Evolutionary conservation across 345 rosid species (phyloP), one percentile per base, ranked within the genome.

Genomic region (Arabidopsis suecica): DNA sequence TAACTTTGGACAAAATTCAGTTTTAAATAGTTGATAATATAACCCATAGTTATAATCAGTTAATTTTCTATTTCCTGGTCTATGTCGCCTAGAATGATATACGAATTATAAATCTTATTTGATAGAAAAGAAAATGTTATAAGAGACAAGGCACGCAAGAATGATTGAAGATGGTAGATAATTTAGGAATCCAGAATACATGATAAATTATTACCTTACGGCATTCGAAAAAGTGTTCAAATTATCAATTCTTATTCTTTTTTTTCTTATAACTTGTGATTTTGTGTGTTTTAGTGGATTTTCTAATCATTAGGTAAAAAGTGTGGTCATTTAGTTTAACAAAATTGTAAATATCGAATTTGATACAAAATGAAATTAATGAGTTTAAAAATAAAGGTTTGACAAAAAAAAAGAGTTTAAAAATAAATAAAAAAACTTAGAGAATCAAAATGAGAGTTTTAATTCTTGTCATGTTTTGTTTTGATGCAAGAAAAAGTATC

Each of bases 211-310:
- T n/a, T 28, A 9, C 25, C 34, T 23, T 11, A 45, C 71, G 45
- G 47, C 30, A 32, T 32, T n/a, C 32, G 10, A 16, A 47, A 65
- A 30, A 4, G 3, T 11, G 16, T 47, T 59, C 23, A 20, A 47
- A 33, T 23, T 28, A 28, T 28, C 32, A 28, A 28, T 28, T 28
- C 2, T 9, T 40, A 10, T 40, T 40, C 1, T 34, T 23, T 71
- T 2, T n/a, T 5, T 18, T 34, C 5, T 59, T 25, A 10, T 36
- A 47, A 13, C 6, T 6, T 40, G 1, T 40, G 33, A 49, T 28
- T 40, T 40, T 41, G 14, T 30, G 61, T 61, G 28, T 42, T 42
- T 51, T n/a, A 50, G 55, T 22, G 57, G 55, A 55, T 41, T 64
- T 55, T 65, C 58, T 34, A 45, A 55, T 34, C 32, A 44, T 65